Evolutionary conservation across 208 protist species (phyloP), one percentile per base, ranked within the genome.

Genomic region (Balamuthia mandrillaris): DNA sequence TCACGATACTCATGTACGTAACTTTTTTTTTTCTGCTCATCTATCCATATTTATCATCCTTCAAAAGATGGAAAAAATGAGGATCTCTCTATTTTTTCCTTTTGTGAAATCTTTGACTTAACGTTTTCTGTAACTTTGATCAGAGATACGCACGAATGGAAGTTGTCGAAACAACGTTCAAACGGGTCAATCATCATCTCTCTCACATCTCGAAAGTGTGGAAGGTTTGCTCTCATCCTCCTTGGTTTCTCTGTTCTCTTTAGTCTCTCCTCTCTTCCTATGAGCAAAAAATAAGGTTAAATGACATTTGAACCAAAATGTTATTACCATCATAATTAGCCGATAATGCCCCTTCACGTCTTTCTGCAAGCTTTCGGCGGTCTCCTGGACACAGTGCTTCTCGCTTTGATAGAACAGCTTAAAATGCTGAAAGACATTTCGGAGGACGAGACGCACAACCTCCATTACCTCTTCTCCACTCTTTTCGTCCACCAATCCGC

Each of bases 391-490:
- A 18, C n/a, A 3, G 41, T 44, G 45, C 18, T 75, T 5, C 47
- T 31, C 9, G 33, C 39, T 9, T 27, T 85, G 1, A 63, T 51
- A 31, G 9, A 3, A 12, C 45, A 35, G 14, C 39, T 85, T n/a
- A 33, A 70, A 24, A 6, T 24, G 41, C 56, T 85, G 52, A 45
- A 4, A 10, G 81, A 85, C 49, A 85, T 85, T 24, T 72, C 60
- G n/a, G 81, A 75, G n/a, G 81, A 85, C 33, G 81, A 85, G 61
- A 75, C 81, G 1, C 81, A 85, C 81, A 42, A 85, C 29, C 81
- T 85, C 47, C 60, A 75, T 49, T 27, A 75, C 24, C 33, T 85
- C 24, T 21, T 74, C 7, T 61, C 56, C 31, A 58, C 63, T 37
- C 39, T 85, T 4, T 21, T 72, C 27, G 70, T 60, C 47, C 44